Conservation (phyloP, 2,329 filamentous ascomycete species). For the Colletotrichum sublineola region DNA sequence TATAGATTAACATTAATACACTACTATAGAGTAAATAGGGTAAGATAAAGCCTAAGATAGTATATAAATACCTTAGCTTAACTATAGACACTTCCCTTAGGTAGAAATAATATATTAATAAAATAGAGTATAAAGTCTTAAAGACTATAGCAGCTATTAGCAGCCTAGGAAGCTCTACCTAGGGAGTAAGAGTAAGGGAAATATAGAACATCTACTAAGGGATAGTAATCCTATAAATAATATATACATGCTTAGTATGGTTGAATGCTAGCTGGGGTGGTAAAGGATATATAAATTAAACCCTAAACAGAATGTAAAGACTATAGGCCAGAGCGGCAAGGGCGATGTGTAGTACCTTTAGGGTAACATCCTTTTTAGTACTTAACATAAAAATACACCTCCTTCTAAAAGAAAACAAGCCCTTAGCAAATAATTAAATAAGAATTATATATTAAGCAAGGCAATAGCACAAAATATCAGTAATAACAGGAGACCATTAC, state of each 20-base stretch:
- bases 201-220: conserved; percentile 47
- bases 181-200: conserved; percentile 44
- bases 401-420: neutral
- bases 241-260: conserved; percentile 47
- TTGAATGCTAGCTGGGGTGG: conserved; percentile 40
- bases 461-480: neutral
- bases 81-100: conserved; percentile 45
- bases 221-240: conserved; percentile 46
- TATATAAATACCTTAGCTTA: conserved; percentile 45
- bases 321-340: neutral
- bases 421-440: neutral
- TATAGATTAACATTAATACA: conserved; percentile 40
- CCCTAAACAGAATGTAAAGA: neutral
- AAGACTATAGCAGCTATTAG: conserved; percentile 45
- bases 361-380: neutral
- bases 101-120: conserved; percentile 45
- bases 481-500: neutral
- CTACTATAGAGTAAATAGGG: conserved; percentile 36
- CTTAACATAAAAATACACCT: conserved; percentile 6
- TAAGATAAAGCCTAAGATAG: conserved; percentile 22
- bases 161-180: conserved; percentile 46
- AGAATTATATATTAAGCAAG: neutral
- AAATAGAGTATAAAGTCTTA: conserved; percentile 43
- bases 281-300: neutral
- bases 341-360: neutral